Conservation (phyloP, 2,329 filamentous ascomycete species). For the Lachnellula arida region DNA sequence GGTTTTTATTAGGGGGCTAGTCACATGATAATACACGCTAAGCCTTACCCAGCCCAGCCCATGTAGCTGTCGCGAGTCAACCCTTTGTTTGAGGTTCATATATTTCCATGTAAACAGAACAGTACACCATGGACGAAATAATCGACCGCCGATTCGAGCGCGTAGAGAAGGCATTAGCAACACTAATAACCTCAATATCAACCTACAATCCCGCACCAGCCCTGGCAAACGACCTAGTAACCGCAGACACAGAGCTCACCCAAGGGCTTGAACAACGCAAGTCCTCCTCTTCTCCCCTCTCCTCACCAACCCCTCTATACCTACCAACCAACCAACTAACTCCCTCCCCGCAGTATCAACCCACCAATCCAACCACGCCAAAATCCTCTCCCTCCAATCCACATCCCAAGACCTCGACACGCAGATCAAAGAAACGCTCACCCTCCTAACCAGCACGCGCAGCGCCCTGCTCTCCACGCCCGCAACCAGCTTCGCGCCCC, state of each 20-base stretch:
- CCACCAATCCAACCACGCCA: constrained; percentile 71
- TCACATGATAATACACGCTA: too few relatives aligned
- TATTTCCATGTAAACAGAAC: neutral
- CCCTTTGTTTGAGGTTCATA: neutral
- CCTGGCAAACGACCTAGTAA: constrained; percentile 63
- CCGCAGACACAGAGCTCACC: constrained; percentile 64
- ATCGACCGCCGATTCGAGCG: constrained; percentile 61
- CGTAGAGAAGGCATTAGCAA: constrained; percentile 61
- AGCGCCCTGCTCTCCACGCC: constrained; percentile 65
- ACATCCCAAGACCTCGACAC: constrained; percentile 61
- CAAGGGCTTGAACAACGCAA: constrained; percentile 62
- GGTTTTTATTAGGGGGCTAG: too few relatives aligned
- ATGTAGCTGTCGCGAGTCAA: neutral
- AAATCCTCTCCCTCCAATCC: constrained; percentile 63
- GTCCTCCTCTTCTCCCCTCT: constrained; percentile 11
- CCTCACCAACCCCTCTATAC: neutral
- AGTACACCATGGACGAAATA: constrained; percentile 52
- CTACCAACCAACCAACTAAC: constrained; percentile 4
- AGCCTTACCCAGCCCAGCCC: too few relatives aligned
- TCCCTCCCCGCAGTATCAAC: constrained; percentile 50
- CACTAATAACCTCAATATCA: constrained; percentile 72
- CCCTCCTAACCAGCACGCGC: constrained; percentile 65
- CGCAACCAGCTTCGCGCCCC: constrained; percentile 47
- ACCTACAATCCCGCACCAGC: constrained; percentile 72
- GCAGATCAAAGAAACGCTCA: constrained; percentile 67